Percentiles rank a stretch among this genome's conserved stretches.
These are phyloP conservation scores for Serendipita sp. DNA, from an alignment of 768 basidiomycete genomes.

Conservation along the genomic window DNA sequence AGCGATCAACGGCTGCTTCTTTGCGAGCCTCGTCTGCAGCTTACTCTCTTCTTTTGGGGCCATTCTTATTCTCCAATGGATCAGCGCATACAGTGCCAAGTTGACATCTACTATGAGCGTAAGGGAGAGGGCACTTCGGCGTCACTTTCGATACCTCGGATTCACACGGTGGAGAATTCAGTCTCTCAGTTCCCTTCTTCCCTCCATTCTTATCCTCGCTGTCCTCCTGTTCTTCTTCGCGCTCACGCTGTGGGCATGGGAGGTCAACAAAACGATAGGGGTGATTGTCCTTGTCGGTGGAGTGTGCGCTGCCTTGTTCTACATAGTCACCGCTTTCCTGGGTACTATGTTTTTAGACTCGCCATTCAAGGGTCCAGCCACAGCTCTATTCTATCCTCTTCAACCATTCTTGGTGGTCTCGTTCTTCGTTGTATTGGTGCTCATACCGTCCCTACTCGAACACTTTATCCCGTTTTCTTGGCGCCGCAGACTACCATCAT, in stretches of 20 bases:
- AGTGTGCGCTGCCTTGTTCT: not conserved
- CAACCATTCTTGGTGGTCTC: too few species aligned
- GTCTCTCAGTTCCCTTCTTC: not conserved
- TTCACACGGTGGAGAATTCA: not conserved
- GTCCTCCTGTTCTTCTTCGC: slow-evolving; percentile 13
- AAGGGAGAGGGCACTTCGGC: not conserved
- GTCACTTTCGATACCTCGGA: not conserved
- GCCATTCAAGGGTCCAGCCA: too few species aligned
- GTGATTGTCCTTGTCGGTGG: slow-evolving; percentile 7
- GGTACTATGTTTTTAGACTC: too few species aligned
- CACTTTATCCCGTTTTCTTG: too few species aligned
- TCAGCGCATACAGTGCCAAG: not conserved
- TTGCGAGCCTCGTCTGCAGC: not conserved
- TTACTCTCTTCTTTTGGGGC: not conserved
- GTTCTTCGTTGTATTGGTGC: too few species aligned
- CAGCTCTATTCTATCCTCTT: too few species aligned
- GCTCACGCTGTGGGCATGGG: slow-evolving; percentile 10
- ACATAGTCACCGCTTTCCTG: not conserved
- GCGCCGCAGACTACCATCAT: too few species aligned
- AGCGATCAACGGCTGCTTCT: not conserved
- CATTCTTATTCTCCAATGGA: not conserved
- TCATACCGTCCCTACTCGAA: too few species aligned
- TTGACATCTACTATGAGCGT: not conserved
- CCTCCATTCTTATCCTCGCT: slow-evolving; percentile 8
- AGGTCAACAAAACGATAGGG: slow-evolving; percentile 7